Percentiles rank a stretch among this genome's conserved stretches.
phyloP scores from a whole-genome alignment of 306 rosid genomes.

The Quercus gilva region DNA sequence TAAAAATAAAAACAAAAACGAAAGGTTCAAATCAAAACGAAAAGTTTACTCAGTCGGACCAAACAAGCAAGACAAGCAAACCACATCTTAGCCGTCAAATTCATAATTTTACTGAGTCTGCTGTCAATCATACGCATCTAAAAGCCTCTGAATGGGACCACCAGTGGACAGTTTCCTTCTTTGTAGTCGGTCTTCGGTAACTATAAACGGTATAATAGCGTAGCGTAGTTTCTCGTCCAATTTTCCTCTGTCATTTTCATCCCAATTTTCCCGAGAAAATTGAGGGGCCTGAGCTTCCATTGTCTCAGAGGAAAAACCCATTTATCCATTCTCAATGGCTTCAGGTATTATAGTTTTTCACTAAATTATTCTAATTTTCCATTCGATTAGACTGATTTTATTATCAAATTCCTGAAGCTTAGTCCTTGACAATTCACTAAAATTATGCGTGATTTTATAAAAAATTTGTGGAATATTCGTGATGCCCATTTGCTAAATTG shows the following conservation, averaged over 20 bases:
- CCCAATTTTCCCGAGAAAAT: slow-evolving; percentile 23
- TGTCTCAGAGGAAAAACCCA: not conserved
- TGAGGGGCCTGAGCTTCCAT: not conserved
- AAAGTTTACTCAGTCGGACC: no score
- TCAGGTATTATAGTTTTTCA: slow-evolving; percentile 47
- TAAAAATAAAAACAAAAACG: no score
- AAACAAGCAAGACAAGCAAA: no score
- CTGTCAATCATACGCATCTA: no score
- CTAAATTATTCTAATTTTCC: not conserved
- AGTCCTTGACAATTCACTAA: not conserved
- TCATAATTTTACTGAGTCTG: no score
- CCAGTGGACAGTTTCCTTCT: not conserved
- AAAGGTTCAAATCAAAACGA: no score
- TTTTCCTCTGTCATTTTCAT: not conserved
- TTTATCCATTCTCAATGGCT: slow-evolving; percentile 52
- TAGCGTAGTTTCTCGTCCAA: slow-evolving; percentile 6
- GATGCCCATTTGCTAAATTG: not conserved
- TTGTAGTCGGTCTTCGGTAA: not conserved
- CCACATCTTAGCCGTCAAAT: no score
- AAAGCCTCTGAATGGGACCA: no score
- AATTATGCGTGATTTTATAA: not conserved
- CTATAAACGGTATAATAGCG: not conserved
- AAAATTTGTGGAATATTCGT: not conserved
- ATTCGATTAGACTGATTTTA: not conserved
- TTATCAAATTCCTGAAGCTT: not conserved